These are phyloP conservation scores for Astragalus membranaceus DNA, from an alignment of 306 rosid genomes.

Conservation along the genomic window DNA sequence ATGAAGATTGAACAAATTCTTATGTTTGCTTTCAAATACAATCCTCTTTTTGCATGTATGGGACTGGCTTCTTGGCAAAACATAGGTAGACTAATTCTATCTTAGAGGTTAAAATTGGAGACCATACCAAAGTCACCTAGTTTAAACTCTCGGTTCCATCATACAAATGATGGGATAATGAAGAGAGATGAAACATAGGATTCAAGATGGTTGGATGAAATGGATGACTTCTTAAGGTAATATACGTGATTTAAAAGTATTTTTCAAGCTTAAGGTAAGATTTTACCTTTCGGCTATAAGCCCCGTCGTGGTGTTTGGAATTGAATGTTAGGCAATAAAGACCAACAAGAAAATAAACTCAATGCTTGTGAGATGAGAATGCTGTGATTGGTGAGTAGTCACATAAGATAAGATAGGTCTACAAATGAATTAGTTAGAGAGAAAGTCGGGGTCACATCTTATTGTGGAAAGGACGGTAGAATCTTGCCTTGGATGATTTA, in stretches of 20 bases:
- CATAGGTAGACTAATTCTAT: not conserved
- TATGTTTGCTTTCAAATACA: not conserved
- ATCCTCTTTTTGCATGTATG: not conserved
- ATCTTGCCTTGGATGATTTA: not conserved
- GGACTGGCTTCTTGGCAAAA: not conserved
- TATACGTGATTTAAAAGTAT: not conserved
- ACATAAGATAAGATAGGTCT: not conserved
- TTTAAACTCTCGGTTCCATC: not conserved
- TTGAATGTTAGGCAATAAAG: not conserved
- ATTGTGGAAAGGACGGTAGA: not conserved
- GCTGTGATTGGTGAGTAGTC: not conserved
- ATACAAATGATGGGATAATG: not conserved
- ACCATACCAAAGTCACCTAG: not conserved
- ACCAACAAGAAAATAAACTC: not conserved
- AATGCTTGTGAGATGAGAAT: not conserved
- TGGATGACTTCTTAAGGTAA: not conserved
- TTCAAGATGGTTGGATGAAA: not conserved
- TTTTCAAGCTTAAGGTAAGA: not conserved
- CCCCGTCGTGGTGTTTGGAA: not conserved
- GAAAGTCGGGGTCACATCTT: not conserved
- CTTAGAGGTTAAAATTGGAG: not conserved
- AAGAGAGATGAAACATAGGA: not conserved
- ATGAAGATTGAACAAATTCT: not conserved
- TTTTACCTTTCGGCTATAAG: not conserved
- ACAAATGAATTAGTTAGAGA: not conserved